Conservation (phyloP, 2,329 filamentous ascomycete species). For the Chaetomium strumarium region DNA sequence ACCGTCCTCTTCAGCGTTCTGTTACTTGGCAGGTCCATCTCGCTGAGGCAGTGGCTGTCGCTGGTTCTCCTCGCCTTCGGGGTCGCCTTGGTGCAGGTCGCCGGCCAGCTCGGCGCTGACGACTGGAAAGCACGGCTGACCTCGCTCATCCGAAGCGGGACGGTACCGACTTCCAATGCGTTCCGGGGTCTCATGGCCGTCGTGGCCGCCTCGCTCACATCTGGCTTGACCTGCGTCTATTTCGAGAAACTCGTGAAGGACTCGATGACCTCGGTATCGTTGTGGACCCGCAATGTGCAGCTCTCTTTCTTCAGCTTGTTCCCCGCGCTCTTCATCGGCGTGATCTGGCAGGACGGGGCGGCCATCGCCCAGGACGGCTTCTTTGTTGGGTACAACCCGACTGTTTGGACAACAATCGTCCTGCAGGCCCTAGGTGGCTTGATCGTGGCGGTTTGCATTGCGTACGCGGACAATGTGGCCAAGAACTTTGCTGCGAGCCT, state of each 20-base stretch:
- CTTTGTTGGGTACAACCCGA: constrained; percentile 23
- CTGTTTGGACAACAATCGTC: constrained; percentile 23
- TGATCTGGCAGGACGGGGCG: constrained; percentile 23
- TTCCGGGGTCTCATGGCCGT: constrained; percentile 24
- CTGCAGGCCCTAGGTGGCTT: constrained; percentile 24
- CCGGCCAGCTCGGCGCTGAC: constrained; percentile 8
- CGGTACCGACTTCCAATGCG: constrained; percentile 6
- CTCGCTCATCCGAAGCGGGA: constrained; percentile 13
- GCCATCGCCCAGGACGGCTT: constrained; percentile 20
- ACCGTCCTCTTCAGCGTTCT: constrained; percentile 27
- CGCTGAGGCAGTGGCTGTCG: constrained; percentile 23
- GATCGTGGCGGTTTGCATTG: constrained; percentile 23
- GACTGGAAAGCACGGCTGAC: constrained; percentile 16
- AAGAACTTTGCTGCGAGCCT: constrained; percentile 26
- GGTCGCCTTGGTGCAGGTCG: constrained; percentile 25
- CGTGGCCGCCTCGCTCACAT: constrained; percentile 23
- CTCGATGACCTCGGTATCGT: constrained; percentile 17
- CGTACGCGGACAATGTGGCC: constrained; percentile 23
- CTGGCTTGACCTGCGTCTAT: constrained; percentile 27
- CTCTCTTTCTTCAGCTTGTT: constrained; percentile 26
- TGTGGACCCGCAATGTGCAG: constrained; percentile 26
- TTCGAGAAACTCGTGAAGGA: constrained; percentile 27
- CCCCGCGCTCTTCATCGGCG: constrained; percentile 24
- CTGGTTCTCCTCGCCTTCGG: constrained; percentile 24
- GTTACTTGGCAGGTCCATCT: constrained; percentile 21